A percentile compares a stretch with the other conserved stretches of the same genome.
These are phyloP conservation scores for Pseudozyma flocculosa DNA, from an alignment of 1,284 basidiomycete species.

Conservation along the genomic window DNA sequence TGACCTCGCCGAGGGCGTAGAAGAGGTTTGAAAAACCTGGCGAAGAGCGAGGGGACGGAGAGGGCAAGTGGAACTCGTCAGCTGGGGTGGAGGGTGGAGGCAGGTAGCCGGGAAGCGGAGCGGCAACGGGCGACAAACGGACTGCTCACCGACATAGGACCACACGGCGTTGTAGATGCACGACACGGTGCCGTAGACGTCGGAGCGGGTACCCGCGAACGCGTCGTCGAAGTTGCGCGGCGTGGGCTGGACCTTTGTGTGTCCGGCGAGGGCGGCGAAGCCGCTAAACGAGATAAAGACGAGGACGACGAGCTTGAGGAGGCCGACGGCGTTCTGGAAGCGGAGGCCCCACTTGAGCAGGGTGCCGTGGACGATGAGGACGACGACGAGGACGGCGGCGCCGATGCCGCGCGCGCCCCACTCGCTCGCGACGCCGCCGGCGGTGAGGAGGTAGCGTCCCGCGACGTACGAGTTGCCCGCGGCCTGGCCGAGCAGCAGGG, in stretches of 20 bases:
- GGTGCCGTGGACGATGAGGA: constrained; percentile 64
- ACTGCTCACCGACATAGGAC: constrained; percentile 63
- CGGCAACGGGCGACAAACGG: too few relatives aligned
- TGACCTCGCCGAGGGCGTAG: constrained; percentile 66
- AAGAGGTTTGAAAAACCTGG: constrained; percentile 63
- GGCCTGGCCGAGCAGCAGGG: constrained; percentile 66
- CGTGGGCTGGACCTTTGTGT: constrained; percentile 59
- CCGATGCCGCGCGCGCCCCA: constrained; percentile 68
- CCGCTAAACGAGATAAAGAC: constrained; percentile 64
- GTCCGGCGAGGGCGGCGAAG: constrained; percentile 64
- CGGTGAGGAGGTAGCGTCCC: constrained; percentile 63
- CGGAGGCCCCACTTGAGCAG: constrained; percentile 66
- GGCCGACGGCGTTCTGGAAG: constrained; percentile 69
- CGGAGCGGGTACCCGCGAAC: constrained; percentile 63
- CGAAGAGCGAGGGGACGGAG: too few relatives aligned
- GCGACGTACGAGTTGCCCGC: constrained; percentile 67
- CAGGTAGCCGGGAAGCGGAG: too few relatives aligned
- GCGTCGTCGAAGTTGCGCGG: constrained; percentile 63
- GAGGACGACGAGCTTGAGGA: constrained; percentile 68
- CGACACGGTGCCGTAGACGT: constrained; percentile 48
- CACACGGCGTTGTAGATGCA: constrained; percentile 60
- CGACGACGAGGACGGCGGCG: constrained; percentile 62
- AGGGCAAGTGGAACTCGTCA: too few relatives aligned
- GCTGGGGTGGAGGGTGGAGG: too few relatives aligned
- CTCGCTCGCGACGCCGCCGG: constrained; percentile 59